Conservation (phyloP, 2,329 filamentous ascomycete genomes). For the Sporothrix pseudoabietina region DNA sequence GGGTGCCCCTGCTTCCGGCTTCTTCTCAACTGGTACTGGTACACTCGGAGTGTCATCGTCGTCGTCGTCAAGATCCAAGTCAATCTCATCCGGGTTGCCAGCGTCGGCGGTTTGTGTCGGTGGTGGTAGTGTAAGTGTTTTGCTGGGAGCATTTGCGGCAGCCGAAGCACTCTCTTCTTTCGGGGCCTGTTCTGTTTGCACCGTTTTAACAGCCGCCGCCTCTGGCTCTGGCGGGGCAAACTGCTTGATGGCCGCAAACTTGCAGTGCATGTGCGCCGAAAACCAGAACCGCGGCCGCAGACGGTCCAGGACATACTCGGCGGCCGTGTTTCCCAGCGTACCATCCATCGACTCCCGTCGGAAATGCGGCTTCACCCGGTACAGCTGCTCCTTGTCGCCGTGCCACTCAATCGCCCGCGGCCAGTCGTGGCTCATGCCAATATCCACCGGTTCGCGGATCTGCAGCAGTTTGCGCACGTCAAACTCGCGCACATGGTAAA, state of each 20-base stretch:
- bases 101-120: slow-evolving; percentile 25
- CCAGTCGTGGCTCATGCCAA: slow-evolving; percentile 96
- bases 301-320: slow-evolving; percentile 76
- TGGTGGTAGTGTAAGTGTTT: not conserved
- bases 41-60: slow-evolving; percentile 38
- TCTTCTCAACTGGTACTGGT: not conserved
- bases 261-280: slow-evolving; percentile 88
- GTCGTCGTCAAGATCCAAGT: slow-evolving; percentile 65
- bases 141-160: not conserved
- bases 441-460: slow-evolving; percentile 81
- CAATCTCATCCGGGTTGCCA: slow-evolving; percentile 68
- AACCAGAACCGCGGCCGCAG: slow-evolving; percentile 89
- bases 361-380: slow-evolving; percentile 73
- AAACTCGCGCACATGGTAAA: slow-evolving; percentile 87
- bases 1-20: not conserved
- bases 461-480: slow-evolving; percentile 89
- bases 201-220: slow-evolving; percentile 31
- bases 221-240: slow-evolving; percentile 45
- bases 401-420: slow-evolving; percentile 78
- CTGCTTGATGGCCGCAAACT: slow-evolving; percentile 71
- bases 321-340: slow-evolving; percentile 76
- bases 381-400: slow-evolving; percentile 70
- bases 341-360: slow-evolving; percentile 73
- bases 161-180: not conserved
- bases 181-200: slow-evolving; percentile 30